phyloP scores from a whole-genome alignment of 2,329 filamentous ascomycete species.

The Verticillium tricorpus region DNA sequence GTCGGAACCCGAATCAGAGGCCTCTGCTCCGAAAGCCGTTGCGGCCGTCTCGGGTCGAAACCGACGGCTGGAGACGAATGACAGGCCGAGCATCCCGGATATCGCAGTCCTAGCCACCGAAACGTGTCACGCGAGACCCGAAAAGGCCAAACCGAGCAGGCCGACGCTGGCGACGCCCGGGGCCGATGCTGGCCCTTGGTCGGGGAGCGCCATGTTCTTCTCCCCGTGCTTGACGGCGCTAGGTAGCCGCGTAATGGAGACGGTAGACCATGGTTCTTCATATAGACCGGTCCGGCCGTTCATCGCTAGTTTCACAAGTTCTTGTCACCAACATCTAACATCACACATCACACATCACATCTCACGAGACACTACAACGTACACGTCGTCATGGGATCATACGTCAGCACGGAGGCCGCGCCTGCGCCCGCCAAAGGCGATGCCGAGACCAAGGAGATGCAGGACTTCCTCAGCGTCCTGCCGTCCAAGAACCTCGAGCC shows the following conservation, averaged over 20 bases:
- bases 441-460: constrained; percentile 19
- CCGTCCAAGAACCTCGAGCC: constrained; percentile 30
- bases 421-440: constrained; percentile 1
- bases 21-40: neutral
- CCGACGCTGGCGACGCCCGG: neutral
- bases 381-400: neutral
- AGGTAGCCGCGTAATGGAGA: neutral
- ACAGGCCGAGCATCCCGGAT: neutral
- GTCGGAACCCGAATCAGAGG: constrained; percentile 12
- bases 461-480: constrained; percentile 21
- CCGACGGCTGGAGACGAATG: neutral
- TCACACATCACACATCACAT: neutral
- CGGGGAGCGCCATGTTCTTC: neutral
- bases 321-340: neutral
- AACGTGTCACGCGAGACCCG: neutral
- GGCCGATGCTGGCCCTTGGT: neutral
- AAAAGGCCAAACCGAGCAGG: too few relatives aligned
- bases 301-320: neutral
- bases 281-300: neutral
- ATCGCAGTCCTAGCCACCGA: neutral
- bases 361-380: neutral
- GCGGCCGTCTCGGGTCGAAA: neutral
- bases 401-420: constrained; percentile 4
- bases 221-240: neutral
- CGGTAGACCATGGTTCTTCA: neutral